Percentiles rank a stretch among this genome's conserved stretches.
Conservation (phyloP, 192 early-diverging fungal genomes). For the Coemansia aciculifera region DNA sequence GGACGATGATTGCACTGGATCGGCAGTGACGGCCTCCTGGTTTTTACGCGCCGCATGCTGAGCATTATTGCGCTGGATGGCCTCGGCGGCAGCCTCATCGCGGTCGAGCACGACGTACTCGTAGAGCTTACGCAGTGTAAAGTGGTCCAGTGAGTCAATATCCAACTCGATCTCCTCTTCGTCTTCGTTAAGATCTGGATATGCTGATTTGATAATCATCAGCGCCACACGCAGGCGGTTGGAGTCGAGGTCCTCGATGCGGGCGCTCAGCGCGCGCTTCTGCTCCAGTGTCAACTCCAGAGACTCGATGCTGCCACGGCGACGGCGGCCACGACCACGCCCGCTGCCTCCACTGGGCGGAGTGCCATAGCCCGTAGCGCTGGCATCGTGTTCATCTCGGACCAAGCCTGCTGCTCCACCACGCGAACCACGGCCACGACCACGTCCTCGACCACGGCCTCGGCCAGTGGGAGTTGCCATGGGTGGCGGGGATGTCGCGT, state of each 20-base stretch:
- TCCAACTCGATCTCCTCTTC: slow-evolving; percentile 95
- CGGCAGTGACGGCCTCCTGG: slow-evolving; percentile 46
- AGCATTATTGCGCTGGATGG: slow-evolving; percentile 49
- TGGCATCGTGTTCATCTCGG: slow-evolving; percentile 40
- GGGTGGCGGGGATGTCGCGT: slow-evolving; percentile 35
- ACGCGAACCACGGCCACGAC: slow-evolving; percentile 44
- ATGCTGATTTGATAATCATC: slow-evolving; percentile 55
- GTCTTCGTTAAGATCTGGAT: slow-evolving; percentile 56
- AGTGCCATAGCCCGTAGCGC: slow-evolving; percentile 2
- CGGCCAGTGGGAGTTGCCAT: slow-evolving; percentile 9
- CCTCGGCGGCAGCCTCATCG: slow-evolving; percentile 53
- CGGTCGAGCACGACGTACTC: slow-evolving; percentile 73
- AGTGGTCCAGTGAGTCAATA: slow-evolving; percentile 84
- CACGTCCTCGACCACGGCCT: slow-evolving; percentile 33
- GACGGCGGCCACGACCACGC: slow-evolving; percentile 39
- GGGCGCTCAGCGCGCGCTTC: slow-evolving; percentile 75
- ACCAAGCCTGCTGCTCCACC: slow-evolving; percentile 31
- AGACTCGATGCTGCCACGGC: slow-evolving; percentile 51
- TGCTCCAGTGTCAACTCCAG: slow-evolving; percentile 76
- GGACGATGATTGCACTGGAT: slow-evolving; percentile 50
- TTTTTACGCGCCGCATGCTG: slow-evolving; percentile 52
- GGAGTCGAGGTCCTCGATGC: slow-evolving; percentile 39
- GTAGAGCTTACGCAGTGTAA: slow-evolving; percentile 82
- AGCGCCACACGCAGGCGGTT: slow-evolving; percentile 45
- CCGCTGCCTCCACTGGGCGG: slow-evolving; percentile 8